Percentiles rank a stretch among this genome's conserved stretches.
Conservation (phyloP, 768 basidiomycete genomes). For the Leccinellum rugosiceps region DNA sequence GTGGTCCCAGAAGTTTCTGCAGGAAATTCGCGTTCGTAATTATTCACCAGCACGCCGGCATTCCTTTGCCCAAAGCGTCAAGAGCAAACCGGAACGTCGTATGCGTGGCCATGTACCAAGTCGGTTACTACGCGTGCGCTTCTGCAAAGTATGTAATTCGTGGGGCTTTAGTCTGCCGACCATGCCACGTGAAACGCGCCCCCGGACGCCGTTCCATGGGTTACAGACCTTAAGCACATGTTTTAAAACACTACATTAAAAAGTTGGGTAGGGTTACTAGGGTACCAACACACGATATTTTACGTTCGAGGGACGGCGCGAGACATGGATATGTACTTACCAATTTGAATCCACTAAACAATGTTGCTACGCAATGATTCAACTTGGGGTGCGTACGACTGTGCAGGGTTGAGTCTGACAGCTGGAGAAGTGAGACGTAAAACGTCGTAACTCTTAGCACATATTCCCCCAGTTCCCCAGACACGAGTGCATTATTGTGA, state of each 20-base stretch:
- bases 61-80: background rate
- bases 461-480: background rate
- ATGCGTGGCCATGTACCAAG: too few relatives aligned
- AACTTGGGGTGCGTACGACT: background rate
- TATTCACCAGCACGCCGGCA: background rate
- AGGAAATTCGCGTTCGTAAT: background rate
- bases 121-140: background rate
- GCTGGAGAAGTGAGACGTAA: background rate
- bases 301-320: slow-evolving; percentile 16
- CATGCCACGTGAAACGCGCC: background rate
- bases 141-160: background rate
- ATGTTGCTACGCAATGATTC: slow-evolving; percentile 10
- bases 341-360: background rate
- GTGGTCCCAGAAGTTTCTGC: background rate
- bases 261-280: background rate
- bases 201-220: background rate
- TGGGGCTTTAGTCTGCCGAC: background rate
- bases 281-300: slow-evolving; percentile 14
- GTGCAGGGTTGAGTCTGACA: background rate
- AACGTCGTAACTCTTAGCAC: background rate
- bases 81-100: background rate
- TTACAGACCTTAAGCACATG: background rate
- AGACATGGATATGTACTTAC: background rate
- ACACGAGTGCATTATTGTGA: background rate
- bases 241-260: background rate